Evolutionary conservation across 2,329 filamentous ascomycete species (phyloP), one percentile per base, ranked within the genome.

Genomic region (Sporothrix brunneoviolacea): DNA sequence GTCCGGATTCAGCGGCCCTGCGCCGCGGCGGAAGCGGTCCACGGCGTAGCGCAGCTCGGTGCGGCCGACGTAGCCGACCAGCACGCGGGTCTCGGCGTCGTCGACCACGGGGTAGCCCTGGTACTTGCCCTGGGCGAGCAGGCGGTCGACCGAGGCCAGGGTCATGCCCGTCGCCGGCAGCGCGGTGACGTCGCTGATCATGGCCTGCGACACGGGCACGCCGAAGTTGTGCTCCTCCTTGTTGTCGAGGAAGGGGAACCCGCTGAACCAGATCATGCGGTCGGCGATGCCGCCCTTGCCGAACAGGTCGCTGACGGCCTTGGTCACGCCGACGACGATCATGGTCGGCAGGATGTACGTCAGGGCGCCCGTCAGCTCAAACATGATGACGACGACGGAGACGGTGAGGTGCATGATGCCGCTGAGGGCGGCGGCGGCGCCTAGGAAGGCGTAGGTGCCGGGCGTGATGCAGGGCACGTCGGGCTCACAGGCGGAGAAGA

Each of bases 321-420:
- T 98, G 35, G 91, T 97, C 28, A 96, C 86, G 43, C 93, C 93
- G 3, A 97, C 93, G 1, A 97, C 93, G 59, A 98, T 96, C 93
- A 98, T 98, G 13, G 91, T 97, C 0, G 93, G 93, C 24, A 98
- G 72, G 57, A 98, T 97, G 63, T 98, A 98, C 2, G 91, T 95
- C 54, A 97, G 72, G 7, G 93, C 93, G n/a, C 93, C 93, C 0
- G 93, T 98, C 43, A 98, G 77, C 68, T 98, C 93, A 62, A 97
- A 97, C 93, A 98, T 97, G 67, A 98, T 98, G 61, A 98, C 93
- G 2, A 96, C 91, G 9, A 98, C 90, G 0, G 91, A 94, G 15
- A 98, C 83, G 0, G 91, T 96, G 55, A 98, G 87, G 67, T 97
- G 93, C 91, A 97, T 98, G 62, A 97, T 96, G 9, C 93, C 93